phyloP scores from a whole-genome alignment of 768 basidiomycete genomes.

The Gautieria morchelliformis region DNA sequence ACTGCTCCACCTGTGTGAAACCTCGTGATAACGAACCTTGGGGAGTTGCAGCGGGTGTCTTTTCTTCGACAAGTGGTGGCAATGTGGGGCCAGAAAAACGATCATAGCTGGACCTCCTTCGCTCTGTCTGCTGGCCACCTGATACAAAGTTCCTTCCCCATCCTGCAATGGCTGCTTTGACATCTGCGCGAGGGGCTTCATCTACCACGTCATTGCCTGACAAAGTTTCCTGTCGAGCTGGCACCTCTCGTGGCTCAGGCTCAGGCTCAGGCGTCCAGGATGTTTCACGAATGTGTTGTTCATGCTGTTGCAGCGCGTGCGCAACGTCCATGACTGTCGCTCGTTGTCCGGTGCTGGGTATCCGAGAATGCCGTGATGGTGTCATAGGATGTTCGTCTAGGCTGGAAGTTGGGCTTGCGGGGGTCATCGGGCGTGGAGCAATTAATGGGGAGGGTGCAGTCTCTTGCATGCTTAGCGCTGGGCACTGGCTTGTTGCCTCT shows the following conservation, averaged over 20 bases:
- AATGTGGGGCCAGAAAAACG: conserved; percentile 45
- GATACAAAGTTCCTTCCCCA: conserved; percentile 11
- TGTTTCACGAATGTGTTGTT: conserved; percentile 7
- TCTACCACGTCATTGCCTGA: conserved; percentile 2
- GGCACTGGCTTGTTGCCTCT: neutral
- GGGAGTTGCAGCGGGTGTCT: conserved; percentile 48
- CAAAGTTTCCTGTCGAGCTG: neutral
- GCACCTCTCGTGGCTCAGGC: neutral
- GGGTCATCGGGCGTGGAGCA: neutral
- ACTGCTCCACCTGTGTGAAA: neutral
- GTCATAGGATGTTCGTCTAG: conserved; percentile 17
- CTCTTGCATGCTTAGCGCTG: neutral
- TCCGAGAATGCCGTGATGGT: conserved; percentile 40
- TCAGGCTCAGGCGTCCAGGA: conserved; percentile 5
- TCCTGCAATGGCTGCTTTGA: conserved; percentile 9
- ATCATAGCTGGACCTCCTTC: conserved; percentile 58
- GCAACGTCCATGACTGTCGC: conserved; percentile 75
- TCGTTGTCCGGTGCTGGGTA: conserved; percentile 59
- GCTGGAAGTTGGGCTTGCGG: neutral
- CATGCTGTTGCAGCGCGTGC: conserved; percentile 40
- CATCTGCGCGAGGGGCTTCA: conserved; percentile 9
- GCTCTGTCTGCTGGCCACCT: conserved; percentile 34
- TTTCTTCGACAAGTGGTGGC: conserved; percentile 61
- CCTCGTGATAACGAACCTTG: conserved; percentile 36
- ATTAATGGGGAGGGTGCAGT: conserved; percentile 2